phyloP scores from a whole-genome alignment of 2,329 filamentous ascomycete genomes.

The Monosporascus sp. region DNA sequence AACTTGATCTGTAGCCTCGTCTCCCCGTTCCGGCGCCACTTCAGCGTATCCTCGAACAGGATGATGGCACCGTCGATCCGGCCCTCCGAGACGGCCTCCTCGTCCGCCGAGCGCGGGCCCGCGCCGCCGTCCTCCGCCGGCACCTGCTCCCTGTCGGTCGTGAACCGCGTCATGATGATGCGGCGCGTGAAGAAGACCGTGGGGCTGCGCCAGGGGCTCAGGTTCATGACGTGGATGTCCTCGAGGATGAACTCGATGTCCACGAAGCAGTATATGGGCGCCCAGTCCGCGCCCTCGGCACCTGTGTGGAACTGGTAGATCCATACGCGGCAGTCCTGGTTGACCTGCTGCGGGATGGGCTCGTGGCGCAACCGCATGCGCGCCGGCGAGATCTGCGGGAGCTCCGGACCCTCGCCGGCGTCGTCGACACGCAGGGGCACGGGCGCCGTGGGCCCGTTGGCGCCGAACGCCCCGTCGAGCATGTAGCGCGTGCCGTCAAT shows the following conservation, averaged over 20 bases:
- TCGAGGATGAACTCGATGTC: slow-evolving; percentile 34
- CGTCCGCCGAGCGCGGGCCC: slow-evolving; percentile 29
- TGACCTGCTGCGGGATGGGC: slow-evolving; percentile 16
- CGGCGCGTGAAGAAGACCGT: slow-evolving; percentile 30
- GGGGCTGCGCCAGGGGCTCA: slow-evolving; percentile 26
- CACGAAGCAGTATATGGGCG: slow-evolving; percentile 40
- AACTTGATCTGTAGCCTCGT: slow-evolving; percentile 32
- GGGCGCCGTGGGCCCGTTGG: slow-evolving; percentile 14
- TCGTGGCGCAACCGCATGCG: slow-evolving; percentile 27
- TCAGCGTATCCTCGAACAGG: slow-evolving; percentile 34
- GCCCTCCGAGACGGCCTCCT: slow-evolving; percentile 29
- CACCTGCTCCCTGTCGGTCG: slow-evolving; percentile 26
- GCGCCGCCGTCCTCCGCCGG: slow-evolving; percentile 13
- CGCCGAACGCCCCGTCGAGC: slow-evolving; percentile 20
- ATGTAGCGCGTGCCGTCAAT: slow-evolving; percentile 10
- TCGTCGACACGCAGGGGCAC: slow-evolving; percentile 2
- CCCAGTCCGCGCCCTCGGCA: slow-evolving; percentile 27
- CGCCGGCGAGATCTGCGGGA: slow-evolving; percentile 15
- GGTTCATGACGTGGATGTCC: slow-evolving; percentile 34
- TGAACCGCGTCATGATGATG: slow-evolving; percentile 32
- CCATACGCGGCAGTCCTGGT: slow-evolving; percentile 15
- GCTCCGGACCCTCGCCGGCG: background rate
- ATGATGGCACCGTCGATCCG: slow-evolving; percentile 27
- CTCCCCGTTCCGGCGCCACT: slow-evolving; percentile 31
- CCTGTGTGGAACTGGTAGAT: slow-evolving; percentile 16